Evolutionary conservation across 1,139 yeast genomes (phyloP), one percentile per base, ranked within the genome.

Genomic region (Sugiyamaella xylanicola): DNA sequence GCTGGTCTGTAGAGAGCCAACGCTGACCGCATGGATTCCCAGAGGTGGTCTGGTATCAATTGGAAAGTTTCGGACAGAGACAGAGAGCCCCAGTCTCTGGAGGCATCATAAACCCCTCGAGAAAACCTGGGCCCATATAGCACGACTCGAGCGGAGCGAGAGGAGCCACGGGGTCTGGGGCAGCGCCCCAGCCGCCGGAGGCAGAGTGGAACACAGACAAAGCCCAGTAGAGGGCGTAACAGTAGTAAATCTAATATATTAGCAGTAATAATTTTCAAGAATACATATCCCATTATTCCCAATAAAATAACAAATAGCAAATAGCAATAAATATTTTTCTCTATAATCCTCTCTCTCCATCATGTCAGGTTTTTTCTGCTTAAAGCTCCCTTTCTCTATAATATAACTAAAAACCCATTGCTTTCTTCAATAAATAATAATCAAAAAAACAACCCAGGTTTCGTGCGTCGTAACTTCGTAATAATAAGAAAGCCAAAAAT

Each of bases 381-480:
- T 52, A 40, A 20, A 19, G 43, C 41, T 36, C 49, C 47, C 53
- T 42, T 48, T 35, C 49, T 40, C 56, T 48, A 43, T 59, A 51
- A 47, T 48, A 44, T 35, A 42, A n/a, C 4, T 32, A 8, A 8
- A 32, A 32, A 8, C 37, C 37, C 13, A 32, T 32, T n/a, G 37
- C 37, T 32, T 32, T 32, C 37, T 32, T 32, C 37, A 32, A 32
- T 32, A 32, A 32, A 53, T 27, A 41, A 54, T 32, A 35, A 52
- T 41, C n/a, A 39, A 60, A 48, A 56, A 54, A 45, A 56, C 56
- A 53, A 58, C 47, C 62, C 69, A 55, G 58, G 56, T 49, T 44
- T 48, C 21, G 44, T 39, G 49, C 49, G 40, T 52, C 46, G 42
- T 40, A 36, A 53, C 48, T 25, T 42, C 43, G 29, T 48, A 32